Percentiles rank a stretch among this genome's conserved stretches.
phyloP scores from a whole-genome alignment of 176 grass and related monocot species.

The Aegilops tauschii region DNA sequence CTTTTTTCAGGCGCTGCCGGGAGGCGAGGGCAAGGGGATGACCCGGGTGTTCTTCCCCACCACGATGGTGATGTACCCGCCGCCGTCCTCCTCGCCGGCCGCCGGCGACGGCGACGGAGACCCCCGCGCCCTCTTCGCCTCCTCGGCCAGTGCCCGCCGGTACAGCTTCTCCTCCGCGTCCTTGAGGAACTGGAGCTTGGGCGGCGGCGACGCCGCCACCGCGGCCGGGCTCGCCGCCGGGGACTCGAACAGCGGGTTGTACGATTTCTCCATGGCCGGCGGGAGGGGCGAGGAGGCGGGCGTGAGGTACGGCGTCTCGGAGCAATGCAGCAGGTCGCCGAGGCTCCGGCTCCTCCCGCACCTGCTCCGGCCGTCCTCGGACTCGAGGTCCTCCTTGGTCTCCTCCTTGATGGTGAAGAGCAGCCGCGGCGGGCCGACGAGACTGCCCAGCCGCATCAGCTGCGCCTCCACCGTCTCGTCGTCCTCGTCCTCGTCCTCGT shows the following conservation, averaged over 20 bases:
- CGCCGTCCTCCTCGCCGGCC: slow-evolving; percentile 45
- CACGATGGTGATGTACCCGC: slow-evolving; percentile 53
- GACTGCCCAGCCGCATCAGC: slow-evolving; percentile 76
- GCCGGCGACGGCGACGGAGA: slow-evolving; percentile 22
- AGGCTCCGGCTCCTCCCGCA: slow-evolving; percentile 60
- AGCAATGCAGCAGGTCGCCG: slow-evolving; percentile 62
- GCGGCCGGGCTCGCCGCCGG: background rate
- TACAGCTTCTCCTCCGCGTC: slow-evolving; percentile 95
- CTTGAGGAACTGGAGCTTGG: slow-evolving; percentile 86
- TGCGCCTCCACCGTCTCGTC: slow-evolving; percentile 70
- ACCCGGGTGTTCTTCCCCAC: slow-evolving; percentile 46
- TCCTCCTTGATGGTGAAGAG: slow-evolving; percentile 99
- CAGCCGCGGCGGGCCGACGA: slow-evolving; percentile 67
- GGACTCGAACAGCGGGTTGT: slow-evolving; percentile 70
- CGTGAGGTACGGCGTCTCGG: slow-evolving; percentile 66
- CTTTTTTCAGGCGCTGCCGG: background rate
- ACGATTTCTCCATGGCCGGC: slow-evolving; percentile 30
- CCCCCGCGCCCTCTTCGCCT: slow-evolving; percentile 42
- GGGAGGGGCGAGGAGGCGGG: slow-evolving; percentile 51
- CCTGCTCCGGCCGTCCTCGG: slow-evolving; percentile 54
- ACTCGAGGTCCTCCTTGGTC: slow-evolving; percentile 85
- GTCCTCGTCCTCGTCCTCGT: slow-evolving; percentile 10
- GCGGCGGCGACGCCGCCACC: slow-evolving; percentile 52
- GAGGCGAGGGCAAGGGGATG: slow-evolving; percentile 39
- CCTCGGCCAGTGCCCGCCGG: slow-evolving; percentile 54